Base-by-base conservation (phyloP, 2,329 filamentous ascomycete genomes). In the Hypomyces perniciosus region DNA sequence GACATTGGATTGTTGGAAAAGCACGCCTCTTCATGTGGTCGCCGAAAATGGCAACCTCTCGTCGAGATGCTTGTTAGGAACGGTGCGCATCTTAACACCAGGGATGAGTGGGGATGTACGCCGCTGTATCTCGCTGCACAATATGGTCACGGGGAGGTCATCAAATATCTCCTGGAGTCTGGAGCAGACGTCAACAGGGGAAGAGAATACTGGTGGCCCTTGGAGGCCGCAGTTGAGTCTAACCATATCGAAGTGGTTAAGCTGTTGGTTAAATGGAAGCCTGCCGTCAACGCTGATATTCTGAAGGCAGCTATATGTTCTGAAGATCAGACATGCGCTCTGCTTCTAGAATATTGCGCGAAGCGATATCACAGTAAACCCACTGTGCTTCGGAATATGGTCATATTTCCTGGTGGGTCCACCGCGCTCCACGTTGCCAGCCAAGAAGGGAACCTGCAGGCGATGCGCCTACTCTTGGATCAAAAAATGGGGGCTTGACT, bases 191-290 rank as follows among this genome's bases (percentile, higher is more conserved):
- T 43, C 33, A 37, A 29, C 5, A 6, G 1, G 2, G 9, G 6
- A 37, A 26, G 4, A 1, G 5, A n/a, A 12, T 3, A 0, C 5
- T 4, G 10, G 1, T 4, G 4, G 6, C 45, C 45, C 1, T 34
- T 48, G 13, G 0, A 0, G 2, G 5, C 1, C 1, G 35, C 45
- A n/a, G 8, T 20, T 27, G 0, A 0, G 0, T 6, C 0, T 8
- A 9, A 5, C 2, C 6, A 13, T 26, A 5, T 10, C 5, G 29
- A 40, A 10, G 3, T 43, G 1, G 12, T 20, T 6, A 43, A 28
- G 38, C 6, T 43, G 4, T 26, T 48, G 8, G 30, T 48, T 34
- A 29, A 41, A 5, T 9, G 13, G 37, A 30, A 12, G 4, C 35
- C 45, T 2, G 4, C 5, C 20, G 12, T 38, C 12, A 38, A 9